Evolutionary conservation across 352 stramenopile species (phyloP).

Genomic region (Phytophthora fragariae): DNA sequence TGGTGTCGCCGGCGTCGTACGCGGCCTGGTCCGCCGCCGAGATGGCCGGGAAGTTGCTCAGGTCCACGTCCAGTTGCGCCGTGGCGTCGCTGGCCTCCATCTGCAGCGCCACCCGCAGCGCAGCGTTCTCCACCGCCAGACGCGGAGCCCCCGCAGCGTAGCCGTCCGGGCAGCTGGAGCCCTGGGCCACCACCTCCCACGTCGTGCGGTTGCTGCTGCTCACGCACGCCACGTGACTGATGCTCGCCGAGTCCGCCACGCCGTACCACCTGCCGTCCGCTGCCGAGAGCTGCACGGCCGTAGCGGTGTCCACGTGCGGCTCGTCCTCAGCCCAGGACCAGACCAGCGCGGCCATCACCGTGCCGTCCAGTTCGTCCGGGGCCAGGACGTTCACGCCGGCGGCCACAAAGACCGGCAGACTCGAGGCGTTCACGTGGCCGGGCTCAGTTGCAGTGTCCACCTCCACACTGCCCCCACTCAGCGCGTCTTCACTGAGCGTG

Average conservation of each 20-base stretch:
- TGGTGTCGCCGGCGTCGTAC: conserved; percentile 43
- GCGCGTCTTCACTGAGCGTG: conserved; percentile 48
- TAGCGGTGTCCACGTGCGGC: conserved; percentile 42
- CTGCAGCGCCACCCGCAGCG: conserved; percentile 45
- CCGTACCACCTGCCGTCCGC: conserved; percentile 68
- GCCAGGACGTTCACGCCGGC: conserved; percentile 71
- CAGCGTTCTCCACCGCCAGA: conserved; percentile 62
- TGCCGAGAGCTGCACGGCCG: conserved; percentile 52
- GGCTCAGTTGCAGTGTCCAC: conserved; percentile 36
- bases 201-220: conserved; percentile 50
- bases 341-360: conserved; percentile 57
- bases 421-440: conserved; percentile 42
- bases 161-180: conserved; percentile 51
- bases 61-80: conserved; percentile 58
- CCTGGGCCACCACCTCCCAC: conserved; percentile 60
- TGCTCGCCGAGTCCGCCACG: conserved; percentile 46
- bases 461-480: conserved; percentile 30
- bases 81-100: conserved; percentile 37
- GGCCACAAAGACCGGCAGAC: conserved; percentile 54
- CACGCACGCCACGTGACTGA: conserved; percentile 63
- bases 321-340: conserved; percentile 73
- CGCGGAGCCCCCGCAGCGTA: conserved; percentile 43
- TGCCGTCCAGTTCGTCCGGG: conserved; percentile 62
- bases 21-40: conserved; percentile 50
- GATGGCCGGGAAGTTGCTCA: conserved; percentile 56